Evolutionary conservation across 2,329 filamentous ascomycete species (phyloP).

Genomic region (Keithomyces neogunnii): DNA sequence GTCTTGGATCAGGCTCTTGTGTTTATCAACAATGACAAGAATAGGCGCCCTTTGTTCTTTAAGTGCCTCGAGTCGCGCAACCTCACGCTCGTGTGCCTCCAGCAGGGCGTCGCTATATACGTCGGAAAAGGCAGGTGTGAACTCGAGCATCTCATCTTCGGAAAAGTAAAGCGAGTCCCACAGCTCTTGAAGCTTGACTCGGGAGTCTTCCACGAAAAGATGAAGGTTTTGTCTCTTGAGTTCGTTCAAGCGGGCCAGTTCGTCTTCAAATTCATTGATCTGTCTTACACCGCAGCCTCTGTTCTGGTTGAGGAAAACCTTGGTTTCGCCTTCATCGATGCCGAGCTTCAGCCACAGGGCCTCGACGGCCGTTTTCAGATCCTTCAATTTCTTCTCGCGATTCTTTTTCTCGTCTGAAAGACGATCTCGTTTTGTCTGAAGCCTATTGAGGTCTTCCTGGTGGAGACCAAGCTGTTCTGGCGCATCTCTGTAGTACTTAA

Average conservation of each 20-base stretch:
- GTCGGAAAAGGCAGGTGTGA: slow-evolving; percentile 93
- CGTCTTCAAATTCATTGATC: slow-evolving; percentile 94
- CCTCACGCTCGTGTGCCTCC: slow-evolving; percentile 90
- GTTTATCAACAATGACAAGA: slow-evolving; percentile 72
- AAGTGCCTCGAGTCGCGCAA: slow-evolving; percentile 69
- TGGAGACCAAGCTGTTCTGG: slow-evolving; percentile 93
- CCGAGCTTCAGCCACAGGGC: slow-evolving; percentile 82
- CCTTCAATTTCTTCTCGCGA: slow-evolving; percentile 68
- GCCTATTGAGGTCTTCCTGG: slow-evolving; percentile 68
- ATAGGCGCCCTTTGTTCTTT: slow-evolving; percentile 82
- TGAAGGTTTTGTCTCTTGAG: slow-evolving; percentile 93
- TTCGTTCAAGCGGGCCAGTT: slow-evolving; percentile 77
- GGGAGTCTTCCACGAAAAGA: slow-evolving; percentile 89
- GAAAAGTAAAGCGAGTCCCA: slow-evolving; percentile 94
- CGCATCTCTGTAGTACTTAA: slow-evolving; percentile 81
- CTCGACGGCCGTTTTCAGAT: slow-evolving; percentile 72
- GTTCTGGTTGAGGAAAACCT: slow-evolving; percentile 77
- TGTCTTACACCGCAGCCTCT: slow-evolving; percentile 83
- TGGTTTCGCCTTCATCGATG: slow-evolving; percentile 73
- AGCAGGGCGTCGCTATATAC: slow-evolving; percentile 94
- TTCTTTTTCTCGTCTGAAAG: slow-evolving; percentile 80
- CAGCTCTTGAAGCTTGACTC: slow-evolving; percentile 82
- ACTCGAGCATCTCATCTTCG: slow-evolving; percentile 98
- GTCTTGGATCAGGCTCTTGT: slow-evolving; percentile 75
- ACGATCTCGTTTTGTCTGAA: slow-evolving; percentile 70